A percentile compares a stretch with the other conserved stretches of the same genome.
phyloP scores from a whole-genome alignment of 257 asterid species.

The Galeopsis tetrahit region DNA sequence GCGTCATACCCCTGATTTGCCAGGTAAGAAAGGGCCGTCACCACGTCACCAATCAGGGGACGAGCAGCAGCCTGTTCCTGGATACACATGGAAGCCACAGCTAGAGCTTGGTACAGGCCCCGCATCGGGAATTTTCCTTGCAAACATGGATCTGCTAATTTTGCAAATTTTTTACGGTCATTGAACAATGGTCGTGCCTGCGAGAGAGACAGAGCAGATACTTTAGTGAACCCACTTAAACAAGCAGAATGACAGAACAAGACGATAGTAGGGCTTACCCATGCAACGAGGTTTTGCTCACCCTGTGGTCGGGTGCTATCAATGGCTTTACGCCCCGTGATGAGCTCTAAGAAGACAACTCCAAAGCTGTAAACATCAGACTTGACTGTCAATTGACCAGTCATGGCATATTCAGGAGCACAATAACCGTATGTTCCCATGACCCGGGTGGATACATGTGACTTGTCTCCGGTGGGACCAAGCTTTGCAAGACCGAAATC shows the following conservation, averaged over 20 bases:
- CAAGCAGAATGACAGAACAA: background rate
- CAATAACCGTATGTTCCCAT: constrained; percentile 99
- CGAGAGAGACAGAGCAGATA: background rate
- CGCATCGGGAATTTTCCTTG: constrained; percentile 90
- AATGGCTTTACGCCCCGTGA: constrained; percentile 96
- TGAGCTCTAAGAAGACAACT: constrained; percentile 92
- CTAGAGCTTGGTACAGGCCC: constrained; percentile 93
- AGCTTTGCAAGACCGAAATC: constrained; percentile 99
- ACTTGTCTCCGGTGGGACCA: constrained; percentile 99
- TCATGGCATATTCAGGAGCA: constrained; percentile 99
- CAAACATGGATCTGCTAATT: constrained; percentile 82
- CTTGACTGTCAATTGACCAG: constrained; percentile 94
- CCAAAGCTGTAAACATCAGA: constrained; percentile 99
- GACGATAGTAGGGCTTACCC: constrained; percentile 55
- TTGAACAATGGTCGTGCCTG: constrained; percentile 94
- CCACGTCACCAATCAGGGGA: constrained; percentile 92
- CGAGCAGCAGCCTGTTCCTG: constrained; percentile 99
- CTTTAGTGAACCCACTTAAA: background rate
- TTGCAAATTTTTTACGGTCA: constrained; percentile 83
- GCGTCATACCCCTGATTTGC: constrained; percentile 88
- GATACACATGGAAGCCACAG: constrained; percentile 96
- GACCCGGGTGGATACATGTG: constrained; percentile 97
- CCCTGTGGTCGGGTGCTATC: constrained; percentile 87
- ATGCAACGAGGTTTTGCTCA: constrained; percentile 91
- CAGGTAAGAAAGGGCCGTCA: constrained; percentile 91